Percentiles rank a stretch among this genome's conserved stretches.
These are phyloP conservation scores for Fusarium sp. DNA, from an alignment of 2,329 filamentous ascomycete genomes.

Conservation along the genomic window DNA sequence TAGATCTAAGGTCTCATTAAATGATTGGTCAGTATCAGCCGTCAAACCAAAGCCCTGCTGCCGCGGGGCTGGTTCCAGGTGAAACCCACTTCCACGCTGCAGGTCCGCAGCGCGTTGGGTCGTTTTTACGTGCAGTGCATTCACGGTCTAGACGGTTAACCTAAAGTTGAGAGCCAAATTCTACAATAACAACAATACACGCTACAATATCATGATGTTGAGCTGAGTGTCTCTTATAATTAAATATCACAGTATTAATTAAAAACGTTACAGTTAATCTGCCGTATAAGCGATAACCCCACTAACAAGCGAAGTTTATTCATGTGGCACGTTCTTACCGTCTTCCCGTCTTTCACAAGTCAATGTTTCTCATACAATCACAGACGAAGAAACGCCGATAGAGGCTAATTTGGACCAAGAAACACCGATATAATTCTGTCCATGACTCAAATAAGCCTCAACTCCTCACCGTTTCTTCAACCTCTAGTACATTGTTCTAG, in stretches of 20 bases:
- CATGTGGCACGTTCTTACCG: not conserved
- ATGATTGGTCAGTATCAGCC: slow-evolving; percentile 6
- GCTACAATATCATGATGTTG: not conserved
- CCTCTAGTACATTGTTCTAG: slow-evolving; percentile 16
- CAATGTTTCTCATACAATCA: not conserved
- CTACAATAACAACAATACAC: not conserved
- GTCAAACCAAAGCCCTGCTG: slow-evolving; percentile 11
- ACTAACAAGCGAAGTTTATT: slow-evolving; percentile 1
- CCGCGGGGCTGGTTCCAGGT: slow-evolving; percentile 19
- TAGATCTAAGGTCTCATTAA: not conserved
- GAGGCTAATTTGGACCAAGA: not conserved
- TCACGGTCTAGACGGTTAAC: not conserved
- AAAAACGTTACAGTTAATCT: not conserved
- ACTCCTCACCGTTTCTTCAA: slow-evolving; percentile 31
- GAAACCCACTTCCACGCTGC: slow-evolving; percentile 12
- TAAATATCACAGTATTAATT: not conserved
- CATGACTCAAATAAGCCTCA: not conserved
- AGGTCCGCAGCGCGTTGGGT: slow-evolving; percentile 13
- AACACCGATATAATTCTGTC: not conserved
- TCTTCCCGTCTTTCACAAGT: not conserved
- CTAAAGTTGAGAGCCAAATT: not conserved
- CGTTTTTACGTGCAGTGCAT: slow-evolving; percentile 5
- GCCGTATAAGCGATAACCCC: not conserved
- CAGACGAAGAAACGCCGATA: not conserved
- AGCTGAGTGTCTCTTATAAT: not conserved